Base-by-base conservation (phyloP, 2,329 filamentous ascomycete genomes). In the Stachybotrys elegans region DNA sequence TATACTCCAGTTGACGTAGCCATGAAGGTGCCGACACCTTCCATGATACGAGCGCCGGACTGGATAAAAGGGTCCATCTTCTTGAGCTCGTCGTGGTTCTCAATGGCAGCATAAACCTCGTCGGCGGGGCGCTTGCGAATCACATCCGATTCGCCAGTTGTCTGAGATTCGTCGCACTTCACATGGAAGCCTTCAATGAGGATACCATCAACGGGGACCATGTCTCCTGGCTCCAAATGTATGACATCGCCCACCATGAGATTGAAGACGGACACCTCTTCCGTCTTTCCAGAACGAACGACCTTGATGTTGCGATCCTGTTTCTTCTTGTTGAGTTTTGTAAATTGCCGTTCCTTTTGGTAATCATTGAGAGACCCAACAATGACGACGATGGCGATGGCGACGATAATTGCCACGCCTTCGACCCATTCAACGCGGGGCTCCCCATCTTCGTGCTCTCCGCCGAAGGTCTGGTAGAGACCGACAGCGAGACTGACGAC, bases 61-160 rank as follows among this genome's bases (percentile, higher is more conserved):
- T 95, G 87, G 55, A 96, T 88, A 54, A 91, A 88, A 0, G 86
- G 86, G 51, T 91, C 86, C 65, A 89, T 76, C 63, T 89, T 89
- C 68, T 79, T 83, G 20, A 84, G 70, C 37, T 72, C 72, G 34
- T 84, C 77, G 52, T 79, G 71, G 50, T 78, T 80, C 53, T 86
- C 79, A 54, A 90, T 86, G 21, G 83, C 83, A 17, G 73, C 71
- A 56, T 74, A 85, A 17, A 88, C 86, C 20, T 87, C 83, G 40
- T 87, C 82, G 32, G 73, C 83, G 6, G 78, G 59, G 23, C 69
- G 73, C 63, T 89, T 89, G 60, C 79, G 82, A 56, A 89, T 79
- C 27, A 88, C 73, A 52, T 89, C 85, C 2, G 85, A 89, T 66
- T 89, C 85, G 54, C 85, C 85, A n/a, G 85, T 89, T 2, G 85